These are phyloP conservation scores for Allomyces arbusculus DNA, from an alignment of 192 early-diverging fungal species.

Conservation along the genomic window DNA sequence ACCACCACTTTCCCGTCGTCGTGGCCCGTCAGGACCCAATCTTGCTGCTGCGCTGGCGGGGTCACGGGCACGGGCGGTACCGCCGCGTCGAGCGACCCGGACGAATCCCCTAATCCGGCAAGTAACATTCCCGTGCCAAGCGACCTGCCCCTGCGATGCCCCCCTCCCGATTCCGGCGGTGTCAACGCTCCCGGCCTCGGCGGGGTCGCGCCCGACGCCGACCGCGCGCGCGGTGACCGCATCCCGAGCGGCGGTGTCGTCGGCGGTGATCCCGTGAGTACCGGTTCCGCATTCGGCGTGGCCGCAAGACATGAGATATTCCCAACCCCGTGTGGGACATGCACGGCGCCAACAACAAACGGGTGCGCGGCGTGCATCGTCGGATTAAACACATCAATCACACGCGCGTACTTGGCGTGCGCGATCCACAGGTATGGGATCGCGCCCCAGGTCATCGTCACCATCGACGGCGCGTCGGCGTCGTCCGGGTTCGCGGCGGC, in stretches of 20 bases:
- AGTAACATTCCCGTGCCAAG: no score
- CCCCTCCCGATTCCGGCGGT: no score
- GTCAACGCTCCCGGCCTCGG: no score
- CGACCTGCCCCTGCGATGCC: no score
- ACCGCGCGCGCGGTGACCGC: no score
- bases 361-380: not conserved
- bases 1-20: not conserved
- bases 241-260: not conserved
- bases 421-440: not conserved
- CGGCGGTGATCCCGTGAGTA: not conserved
- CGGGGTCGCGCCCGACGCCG: no score
- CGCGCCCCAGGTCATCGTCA: not conserved
- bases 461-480: not conserved
- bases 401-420: not conserved
- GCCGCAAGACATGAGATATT: not conserved
- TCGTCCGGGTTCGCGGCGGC: not conserved
- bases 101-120: no score
- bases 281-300: not conserved
- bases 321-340: not conserved
- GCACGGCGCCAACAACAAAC: not conserved
- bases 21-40: not conserved
- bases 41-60: not conserved
- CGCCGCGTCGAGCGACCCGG: no score
- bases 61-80: not conserved
- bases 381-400: not conserved